phyloP scores from a whole-genome alignment of 2,329 filamentous ascomycete species.

The Onygenales sp. region DNA sequence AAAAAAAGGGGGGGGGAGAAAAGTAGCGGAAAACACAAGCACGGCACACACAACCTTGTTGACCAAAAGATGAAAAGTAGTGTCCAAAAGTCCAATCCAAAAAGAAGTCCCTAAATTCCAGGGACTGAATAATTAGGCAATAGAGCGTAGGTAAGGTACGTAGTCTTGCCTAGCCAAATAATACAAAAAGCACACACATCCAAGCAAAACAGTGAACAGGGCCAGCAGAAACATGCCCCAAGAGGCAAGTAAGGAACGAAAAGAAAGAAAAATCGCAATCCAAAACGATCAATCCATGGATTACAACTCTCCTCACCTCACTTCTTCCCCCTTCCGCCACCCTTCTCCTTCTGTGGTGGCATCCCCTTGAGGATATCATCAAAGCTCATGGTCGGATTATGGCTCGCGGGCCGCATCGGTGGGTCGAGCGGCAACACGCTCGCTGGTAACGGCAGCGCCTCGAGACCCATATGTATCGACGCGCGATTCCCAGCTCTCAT shows the following conservation, averaged over 20 bases:
- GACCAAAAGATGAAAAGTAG: too few relatives aligned
- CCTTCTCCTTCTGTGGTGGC: constrained; percentile 20
- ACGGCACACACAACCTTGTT: too few relatives aligned
- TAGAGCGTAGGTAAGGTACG: too few relatives aligned
- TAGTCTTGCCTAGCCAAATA: too few relatives aligned
- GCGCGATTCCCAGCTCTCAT: constrained; percentile 29
- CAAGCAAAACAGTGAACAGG: too few relatives aligned
- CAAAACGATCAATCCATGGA: not conserved
- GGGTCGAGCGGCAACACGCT: constrained; percentile 34
- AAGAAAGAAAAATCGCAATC: not conserved
- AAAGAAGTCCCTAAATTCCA: too few relatives aligned
- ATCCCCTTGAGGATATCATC: constrained; percentile 38
- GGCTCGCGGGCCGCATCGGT: constrained; percentile 28
- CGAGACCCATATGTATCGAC: constrained; percentile 36
- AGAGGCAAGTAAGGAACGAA: not conserved
- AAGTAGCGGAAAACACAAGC: too few relatives aligned
- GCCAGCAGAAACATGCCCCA: too few relatives aligned
- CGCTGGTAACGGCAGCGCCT: constrained; percentile 34
- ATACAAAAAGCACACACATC: too few relatives aligned
- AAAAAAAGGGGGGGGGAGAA: too few relatives aligned
- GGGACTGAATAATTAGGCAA: too few relatives aligned
- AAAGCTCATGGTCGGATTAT: constrained; percentile 41
- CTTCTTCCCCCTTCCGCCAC: constrained; percentile 25
- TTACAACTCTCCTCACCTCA: not conserved
- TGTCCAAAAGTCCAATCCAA: too few relatives aligned